A percentile compares a stretch with the other conserved stretches of the same genome.
Evolutionary conservation across 2,329 filamentous ascomycete genomes (phyloP).

Genomic region (Diaporthe batatas): DNA sequence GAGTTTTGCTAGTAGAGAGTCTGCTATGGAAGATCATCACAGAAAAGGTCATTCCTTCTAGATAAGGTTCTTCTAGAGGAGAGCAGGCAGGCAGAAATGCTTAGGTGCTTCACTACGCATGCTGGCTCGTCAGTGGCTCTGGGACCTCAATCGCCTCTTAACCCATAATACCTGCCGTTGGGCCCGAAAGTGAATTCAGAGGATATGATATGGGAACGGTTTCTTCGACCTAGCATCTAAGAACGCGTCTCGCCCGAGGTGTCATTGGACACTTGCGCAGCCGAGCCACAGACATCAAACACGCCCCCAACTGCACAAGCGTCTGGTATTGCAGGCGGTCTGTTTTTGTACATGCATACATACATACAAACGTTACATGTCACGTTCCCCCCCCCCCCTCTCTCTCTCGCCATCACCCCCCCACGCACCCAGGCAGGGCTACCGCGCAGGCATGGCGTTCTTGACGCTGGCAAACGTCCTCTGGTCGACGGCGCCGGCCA

Average conservation of each 20-base stretch:
- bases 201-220: background rate
- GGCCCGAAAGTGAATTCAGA: background rate
- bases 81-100: no score
- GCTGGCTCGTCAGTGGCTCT: no score
- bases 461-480: slow-evolving; percentile 81
- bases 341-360: slow-evolving; percentile 9
- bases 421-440: background rate
- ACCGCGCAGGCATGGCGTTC: slow-evolving; percentile 75
- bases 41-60: no score
- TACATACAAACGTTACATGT: slow-evolving; percentile 22
- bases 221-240: no score
- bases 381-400: background rate
- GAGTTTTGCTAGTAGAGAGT: no score
- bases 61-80: no score
- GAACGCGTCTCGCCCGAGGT: background rate
- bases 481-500: slow-evolving; percentile 73
- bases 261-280: background rate
- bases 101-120: no score
- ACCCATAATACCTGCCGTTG: background rate
- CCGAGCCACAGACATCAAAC: background rate
- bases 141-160: no score
- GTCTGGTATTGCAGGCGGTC: slow-evolving; percentile 12
- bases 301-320: slow-evolving; percentile 6
- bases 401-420: slow-evolving; percentile 69
- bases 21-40: no score